phyloP scores from a whole-genome alignment of 345 rosid genomes.

The Kandelia obovata region DNA sequence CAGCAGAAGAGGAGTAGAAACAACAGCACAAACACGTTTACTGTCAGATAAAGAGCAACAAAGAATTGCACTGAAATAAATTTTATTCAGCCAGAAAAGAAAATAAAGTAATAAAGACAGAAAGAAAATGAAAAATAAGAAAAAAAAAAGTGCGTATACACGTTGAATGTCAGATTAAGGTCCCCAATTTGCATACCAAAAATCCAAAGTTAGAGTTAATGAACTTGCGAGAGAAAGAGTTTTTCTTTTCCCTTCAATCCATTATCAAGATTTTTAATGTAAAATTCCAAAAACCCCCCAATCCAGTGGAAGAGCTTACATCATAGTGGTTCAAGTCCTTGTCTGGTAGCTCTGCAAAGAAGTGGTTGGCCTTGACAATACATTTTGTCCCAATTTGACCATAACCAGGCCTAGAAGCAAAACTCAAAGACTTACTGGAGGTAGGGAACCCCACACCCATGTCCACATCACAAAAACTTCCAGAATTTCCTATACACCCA shows the following conservation, averaged over 20 bases:
- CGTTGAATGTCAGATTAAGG: constrained; percentile 22
- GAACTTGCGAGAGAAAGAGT: not conserved
- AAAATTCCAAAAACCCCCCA: constrained; percentile 7
- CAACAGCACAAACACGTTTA: constrained; percentile 20
- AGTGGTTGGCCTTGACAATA: constrained; percentile 97
- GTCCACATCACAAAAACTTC: constrained; percentile 33
- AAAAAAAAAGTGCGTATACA: not conserved
- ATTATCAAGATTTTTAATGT: constrained; percentile 10
- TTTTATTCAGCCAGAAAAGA: constrained; percentile 10
- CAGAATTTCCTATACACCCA: constrained; percentile 31
- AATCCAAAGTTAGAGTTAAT: not conserved
- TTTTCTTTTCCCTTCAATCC: constrained; percentile 8
- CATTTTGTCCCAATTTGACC: constrained; percentile 89
- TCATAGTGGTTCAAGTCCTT: constrained; percentile 96
- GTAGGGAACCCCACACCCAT: constrained; percentile 47
- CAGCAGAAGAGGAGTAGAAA: constrained; percentile 23
- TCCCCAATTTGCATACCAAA: not conserved
- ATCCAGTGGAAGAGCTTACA: constrained; percentile 47
- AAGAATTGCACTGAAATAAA: constrained; percentile 17
- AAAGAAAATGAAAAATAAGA: not conserved
- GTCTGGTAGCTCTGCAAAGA: constrained; percentile 81
- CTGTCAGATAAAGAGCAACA: constrained; percentile 42
- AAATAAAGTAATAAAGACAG: too few species aligned
- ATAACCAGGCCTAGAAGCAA: constrained; percentile 82
- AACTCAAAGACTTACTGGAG: constrained; percentile 69